Evolutionary conservation across 352 stramenopile genomes (phyloP), one percentile per base, ranked within the genome.

Genomic region (Pythium insidiosum): DNA sequence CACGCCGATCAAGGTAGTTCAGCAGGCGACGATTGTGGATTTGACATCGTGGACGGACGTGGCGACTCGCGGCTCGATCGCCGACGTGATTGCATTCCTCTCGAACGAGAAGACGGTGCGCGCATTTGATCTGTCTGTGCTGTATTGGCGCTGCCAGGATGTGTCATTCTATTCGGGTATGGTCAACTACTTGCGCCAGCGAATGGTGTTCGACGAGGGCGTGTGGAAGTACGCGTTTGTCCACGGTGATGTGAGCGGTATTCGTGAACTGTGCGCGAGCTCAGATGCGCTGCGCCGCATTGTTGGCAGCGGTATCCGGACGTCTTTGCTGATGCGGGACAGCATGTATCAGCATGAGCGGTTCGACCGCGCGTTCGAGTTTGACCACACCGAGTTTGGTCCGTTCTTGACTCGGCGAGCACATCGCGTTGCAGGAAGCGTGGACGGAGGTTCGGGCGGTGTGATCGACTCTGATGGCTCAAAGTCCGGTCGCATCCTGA

Each of bases 31-130:
- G 0, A 24, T 34, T 4, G 58, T 84, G 16, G 77, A 88, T 53
- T 54, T 74, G 16, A 53, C 56, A 18, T 83, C 71, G 15, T 88
- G 76, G 76, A 57, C 24, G 20, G 74, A 86, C 28, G 66, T 88
- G 3, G 61, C 61, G 10, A 45, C 65, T 3, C 51, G 69, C 15
- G 73, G 70, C 0, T 71, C 59, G 12, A 20, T 77, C 1, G 55
- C 69, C 23, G 71, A 81, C 24, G 54, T 84, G 20, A 20, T 74
- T 2, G 19, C 24, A 2, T 74, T 58, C 38, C 13, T 81, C 24
- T 30, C 45, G 3, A 64, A 50, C 19, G 9, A 9, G 28, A 33
- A 33, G 28, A 13, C 28, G 15, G 15, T 33, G 28, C 28, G 15
- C 28, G 9, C 28, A 33, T 33, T 9, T 15, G 28, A 9, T 30